Conservation (phyloP, 208 protist genomes). For the Strigomonas galati region DNA sequence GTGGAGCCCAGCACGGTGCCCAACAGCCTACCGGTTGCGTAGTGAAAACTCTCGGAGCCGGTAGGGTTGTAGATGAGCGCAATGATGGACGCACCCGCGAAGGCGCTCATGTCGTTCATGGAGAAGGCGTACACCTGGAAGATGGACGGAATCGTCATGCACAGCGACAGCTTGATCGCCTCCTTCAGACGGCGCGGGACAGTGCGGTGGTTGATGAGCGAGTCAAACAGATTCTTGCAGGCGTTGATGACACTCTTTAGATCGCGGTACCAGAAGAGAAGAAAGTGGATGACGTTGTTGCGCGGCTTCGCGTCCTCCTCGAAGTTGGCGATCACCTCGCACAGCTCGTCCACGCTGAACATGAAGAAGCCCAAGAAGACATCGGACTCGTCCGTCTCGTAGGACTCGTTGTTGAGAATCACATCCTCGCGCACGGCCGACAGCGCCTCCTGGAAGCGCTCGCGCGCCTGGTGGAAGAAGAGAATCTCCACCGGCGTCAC, state of each 20-base stretch:
- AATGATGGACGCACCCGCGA: slow-evolving; percentile 84
- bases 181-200: slow-evolving; percentile 85
- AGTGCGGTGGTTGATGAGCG: slow-evolving; percentile 44
- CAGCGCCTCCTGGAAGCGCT: slow-evolving; percentile 83
- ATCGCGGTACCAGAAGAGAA: slow-evolving; percentile 55
- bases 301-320: slow-evolving; percentile 36
- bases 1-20: slow-evolving; percentile 84
- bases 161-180: slow-evolving; percentile 88
- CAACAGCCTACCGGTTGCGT: slow-evolving; percentile 79
- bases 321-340: slow-evolving; percentile 80
- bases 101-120: slow-evolving; percentile 67
- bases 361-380: slow-evolving; percentile 88
- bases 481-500: slow-evolving; percentile 68
- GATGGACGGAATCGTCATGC: slow-evolving; percentile 79
- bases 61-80: slow-evolving; percentile 86
- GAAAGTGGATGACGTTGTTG: slow-evolving; percentile 47
- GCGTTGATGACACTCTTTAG: slow-evolving; percentile 58
- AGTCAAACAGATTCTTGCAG: slow-evolving; percentile 47
- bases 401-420: slow-evolving; percentile 88
- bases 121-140: slow-evolving; percentile 86
- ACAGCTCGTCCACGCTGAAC: slow-evolving; percentile 88
- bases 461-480: slow-evolving; percentile 70
- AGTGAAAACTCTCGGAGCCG: slow-evolving; percentile 88
- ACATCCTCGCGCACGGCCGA: slow-evolving; percentile 83
- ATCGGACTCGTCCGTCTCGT: slow-evolving; percentile 88